phyloP scores from a whole-genome alignment of 352 stramenopile species.

The Phytopythium delawarense region DNA sequence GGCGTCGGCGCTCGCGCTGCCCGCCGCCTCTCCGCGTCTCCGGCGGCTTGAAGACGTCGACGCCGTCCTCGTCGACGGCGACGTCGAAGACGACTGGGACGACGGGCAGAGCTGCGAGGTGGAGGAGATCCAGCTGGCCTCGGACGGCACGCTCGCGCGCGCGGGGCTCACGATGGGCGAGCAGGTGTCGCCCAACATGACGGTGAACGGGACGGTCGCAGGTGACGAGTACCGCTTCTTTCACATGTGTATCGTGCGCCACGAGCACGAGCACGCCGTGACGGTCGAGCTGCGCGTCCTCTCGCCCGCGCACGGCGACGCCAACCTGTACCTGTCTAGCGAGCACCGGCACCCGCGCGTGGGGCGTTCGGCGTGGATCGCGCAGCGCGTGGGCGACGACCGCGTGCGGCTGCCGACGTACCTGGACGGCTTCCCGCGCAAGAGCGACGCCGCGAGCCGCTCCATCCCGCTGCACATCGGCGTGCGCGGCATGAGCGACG shows the following conservation, averaged over 20 bases:
- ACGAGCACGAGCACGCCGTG: slow-evolving; percentile 76
- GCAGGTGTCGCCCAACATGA: slow-evolving; percentile 54
- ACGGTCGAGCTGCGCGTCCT: slow-evolving; percentile 49
- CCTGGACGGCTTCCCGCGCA: slow-evolving; percentile 70
- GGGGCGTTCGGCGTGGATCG: slow-evolving; percentile 68
- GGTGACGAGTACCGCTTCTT: slow-evolving; percentile 62
- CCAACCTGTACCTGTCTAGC: slow-evolving; percentile 70
- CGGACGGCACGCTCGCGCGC: slow-evolving; percentile 56
- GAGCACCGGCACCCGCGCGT: slow-evolving; percentile 57
- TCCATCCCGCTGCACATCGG: slow-evolving; percentile 72
- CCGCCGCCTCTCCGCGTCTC: not conserved
- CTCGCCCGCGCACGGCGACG: slow-evolving; percentile 23
- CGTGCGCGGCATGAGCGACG: slow-evolving; percentile 40
- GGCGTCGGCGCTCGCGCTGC: not conserved
- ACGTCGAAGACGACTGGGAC: not conserved
- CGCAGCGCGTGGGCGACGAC: slow-evolving; percentile 51
- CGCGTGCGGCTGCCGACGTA: slow-evolving; percentile 70
- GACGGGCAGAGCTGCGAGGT: slow-evolving; percentile 26
- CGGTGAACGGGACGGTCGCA: slow-evolving; percentile 54
- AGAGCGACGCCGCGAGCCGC: slow-evolving; percentile 31
- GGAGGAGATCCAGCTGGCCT: slow-evolving; percentile 69
- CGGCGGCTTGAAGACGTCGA: not conserved
- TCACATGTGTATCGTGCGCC: slow-evolving; percentile 67
- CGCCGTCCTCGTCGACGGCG: not conserved
- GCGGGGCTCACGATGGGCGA: slow-evolving; percentile 41